phyloP scores from a whole-genome alignment of 2,329 filamentous ascomycete species.

The Pseudogymnoascus sp. region DNA sequence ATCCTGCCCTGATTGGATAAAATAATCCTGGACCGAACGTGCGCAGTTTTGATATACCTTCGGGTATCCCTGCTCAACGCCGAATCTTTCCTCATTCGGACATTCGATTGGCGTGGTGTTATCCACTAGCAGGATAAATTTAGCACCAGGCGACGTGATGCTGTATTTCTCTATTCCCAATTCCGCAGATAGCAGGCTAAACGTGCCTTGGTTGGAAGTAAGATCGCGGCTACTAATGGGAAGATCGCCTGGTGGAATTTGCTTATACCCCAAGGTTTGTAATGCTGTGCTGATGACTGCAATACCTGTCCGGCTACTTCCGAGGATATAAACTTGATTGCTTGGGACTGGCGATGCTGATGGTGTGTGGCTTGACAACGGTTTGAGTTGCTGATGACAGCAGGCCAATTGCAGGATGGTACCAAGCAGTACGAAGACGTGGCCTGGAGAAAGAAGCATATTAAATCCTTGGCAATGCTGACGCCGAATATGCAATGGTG shows the following conservation, averaged over 20 bases:
- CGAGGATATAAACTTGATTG: neutral
- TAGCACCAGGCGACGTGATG: neutral
- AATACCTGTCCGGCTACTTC: neutral
- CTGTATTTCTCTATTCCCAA: neutral
- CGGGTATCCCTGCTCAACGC: neutral
- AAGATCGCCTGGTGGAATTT: neutral
- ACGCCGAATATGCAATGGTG: neutral
- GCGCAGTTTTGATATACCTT: neutral
- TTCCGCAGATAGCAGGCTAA: neutral
- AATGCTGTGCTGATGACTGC: neutral
- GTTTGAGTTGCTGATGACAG: neutral
- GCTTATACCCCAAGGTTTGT: neutral
- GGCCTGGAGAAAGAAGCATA: neutral
- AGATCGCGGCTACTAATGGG: neutral
- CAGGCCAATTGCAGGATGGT: neutral
- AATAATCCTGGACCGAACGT: neutral
- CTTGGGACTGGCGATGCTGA: neutral
- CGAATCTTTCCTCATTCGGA: neutral
- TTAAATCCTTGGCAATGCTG: neutral
- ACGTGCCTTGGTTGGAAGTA: neutral
- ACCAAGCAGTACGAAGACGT: neutral
- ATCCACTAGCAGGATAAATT: neutral
- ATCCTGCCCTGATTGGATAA: neutral
- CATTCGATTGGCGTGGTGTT: neutral
- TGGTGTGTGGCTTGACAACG: neutral